Evolutionary conservation across 1,284 basidiomycete genomes (phyloP), one percentile per base, ranked within the genome.

Genomic region (Apiotrichum akiyoshidainum): DNA sequence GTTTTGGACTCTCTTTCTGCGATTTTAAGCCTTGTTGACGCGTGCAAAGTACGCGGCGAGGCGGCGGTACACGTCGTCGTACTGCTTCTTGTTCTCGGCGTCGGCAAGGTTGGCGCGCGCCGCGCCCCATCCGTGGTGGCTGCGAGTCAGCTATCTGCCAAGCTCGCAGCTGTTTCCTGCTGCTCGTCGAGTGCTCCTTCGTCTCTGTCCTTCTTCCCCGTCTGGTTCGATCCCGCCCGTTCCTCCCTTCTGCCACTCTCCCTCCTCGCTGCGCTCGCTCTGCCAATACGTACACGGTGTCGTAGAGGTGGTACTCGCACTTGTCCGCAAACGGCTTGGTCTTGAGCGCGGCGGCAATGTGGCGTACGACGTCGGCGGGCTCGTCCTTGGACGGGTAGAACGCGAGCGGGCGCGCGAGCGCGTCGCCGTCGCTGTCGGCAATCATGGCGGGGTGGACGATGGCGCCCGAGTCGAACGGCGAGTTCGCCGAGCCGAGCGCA

Each of bases 41-140:
- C 55, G 54, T 5, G 61, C 51, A 53, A 84, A 85, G 75, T 83
- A 87, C 14, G 74, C 78, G 14, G 80, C 77, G 0, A 86, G 75
- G 34, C 80, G 80, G 45, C 77, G 73, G 73, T 88, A 88, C 35
- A 88, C 80, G 61, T 87, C 85, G 68, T 86, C 83, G 69, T 77
- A 87, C 81, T 85, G 83, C 73, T 84, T 83, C 67, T 81, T 81
- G 76, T 87, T 87, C 61, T 86, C 84, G 37, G 80, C 71, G 58
- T 88, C 80, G 46, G 83, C 80, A 51, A 88, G 78, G 69, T 88
- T 78, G 1, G 83, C 87, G 50, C 87, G 82, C 4, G 87, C 87
- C 10, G 85, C 86, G 6, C 86, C 87, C 82, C 85, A 88, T 42
- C 86, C 87, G 69, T 88, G 87, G 76, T 84, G 83, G 73, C 84